Evolutionary conservation across 1,284 basidiomycete species (phyloP).

Genomic region (Golubevia sp.): DNA sequence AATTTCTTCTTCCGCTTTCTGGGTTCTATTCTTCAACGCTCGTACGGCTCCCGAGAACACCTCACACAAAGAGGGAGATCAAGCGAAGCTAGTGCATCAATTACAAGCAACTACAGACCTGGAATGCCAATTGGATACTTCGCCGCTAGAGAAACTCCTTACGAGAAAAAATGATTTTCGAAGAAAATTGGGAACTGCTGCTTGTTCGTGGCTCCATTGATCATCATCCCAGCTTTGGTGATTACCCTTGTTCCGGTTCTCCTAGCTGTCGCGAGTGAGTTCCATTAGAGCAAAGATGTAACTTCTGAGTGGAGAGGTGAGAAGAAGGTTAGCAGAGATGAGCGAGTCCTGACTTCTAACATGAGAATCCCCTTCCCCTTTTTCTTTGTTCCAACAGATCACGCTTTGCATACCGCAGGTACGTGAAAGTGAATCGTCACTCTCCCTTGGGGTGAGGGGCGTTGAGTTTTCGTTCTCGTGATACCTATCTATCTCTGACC

Average conservation of each 20-base stretch:
- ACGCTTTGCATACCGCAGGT: slow-evolving; percentile 59
- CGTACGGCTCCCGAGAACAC: slow-evolving; percentile 1
- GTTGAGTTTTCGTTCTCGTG: too few species aligned
- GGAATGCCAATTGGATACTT: slow-evolving; percentile 16
- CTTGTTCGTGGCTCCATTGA: slow-evolving; percentile 37
- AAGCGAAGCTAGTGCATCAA: not conserved
- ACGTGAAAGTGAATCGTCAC: too few species aligned
- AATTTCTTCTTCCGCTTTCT: too few species aligned
- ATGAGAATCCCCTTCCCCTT: too few species aligned
- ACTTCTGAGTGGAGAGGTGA: too few species aligned
- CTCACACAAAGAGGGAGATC: not conserved
- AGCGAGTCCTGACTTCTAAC: too few species aligned
- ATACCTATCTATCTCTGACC: too few species aligned
- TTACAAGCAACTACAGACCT: slow-evolving; percentile 11
- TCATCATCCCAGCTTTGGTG: slow-evolving; percentile 39
- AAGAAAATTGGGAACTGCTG: slow-evolving; percentile 49
- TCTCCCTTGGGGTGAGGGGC: too few species aligned
- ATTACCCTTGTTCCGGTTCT: slow-evolving; percentile 58
- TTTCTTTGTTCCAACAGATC: too few species aligned
- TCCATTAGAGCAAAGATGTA: too few species aligned
- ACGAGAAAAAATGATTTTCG: slow-evolving; percentile 55
- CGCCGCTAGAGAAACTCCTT: slow-evolving; percentile 48
- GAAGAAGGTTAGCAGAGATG: too few species aligned
- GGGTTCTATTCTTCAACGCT: too few species aligned
- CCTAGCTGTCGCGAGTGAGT: slow-evolving; percentile 45